Evolutionary conservation across 2,329 filamentous ascomycete species (phyloP).

Genomic region (Mollisiaceae sp.): DNA sequence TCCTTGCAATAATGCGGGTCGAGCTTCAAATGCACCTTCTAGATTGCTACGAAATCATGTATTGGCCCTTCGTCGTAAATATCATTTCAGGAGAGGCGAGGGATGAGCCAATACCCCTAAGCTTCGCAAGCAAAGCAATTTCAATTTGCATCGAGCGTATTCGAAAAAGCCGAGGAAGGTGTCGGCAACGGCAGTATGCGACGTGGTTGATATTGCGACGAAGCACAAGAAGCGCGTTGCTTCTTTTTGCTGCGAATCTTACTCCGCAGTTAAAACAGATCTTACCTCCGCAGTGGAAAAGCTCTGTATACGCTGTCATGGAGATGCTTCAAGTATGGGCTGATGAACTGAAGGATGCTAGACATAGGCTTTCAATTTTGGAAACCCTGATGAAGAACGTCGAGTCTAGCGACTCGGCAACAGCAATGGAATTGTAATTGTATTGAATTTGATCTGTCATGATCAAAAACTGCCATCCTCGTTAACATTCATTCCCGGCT

Average conservation of each 20-base stretch:
- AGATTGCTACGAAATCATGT: conserved; percentile 47
- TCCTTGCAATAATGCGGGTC: not conserved
- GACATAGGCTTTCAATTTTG: conserved; percentile 14
- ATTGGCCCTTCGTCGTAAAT: conserved; percentile 45
- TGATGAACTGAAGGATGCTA: conserved; percentile 13
- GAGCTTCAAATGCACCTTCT: conserved; percentile 41
- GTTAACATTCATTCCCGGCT: not conserved
- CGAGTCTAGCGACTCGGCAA: not conserved
- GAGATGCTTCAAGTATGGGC: conserved; percentile 32
- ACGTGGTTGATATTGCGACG: conserved; percentile 36
- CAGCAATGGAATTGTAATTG: not conserved
- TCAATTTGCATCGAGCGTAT: conserved; percentile 43
- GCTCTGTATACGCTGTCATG: conserved; percentile 26
- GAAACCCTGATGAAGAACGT: conserved; percentile 10
- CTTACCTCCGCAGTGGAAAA: conserved; percentile 32
- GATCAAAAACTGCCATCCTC: not conserved
- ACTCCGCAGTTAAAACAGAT: conserved; percentile 1
- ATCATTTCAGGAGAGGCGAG: conserved; percentile 39
- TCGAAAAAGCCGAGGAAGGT: conserved; percentile 41
- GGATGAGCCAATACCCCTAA: not conserved
- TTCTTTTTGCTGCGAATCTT: conserved; percentile 32
- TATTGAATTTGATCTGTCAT: not conserved
- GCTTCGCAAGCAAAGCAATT: conserved; percentile 41
- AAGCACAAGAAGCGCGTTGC: conserved; percentile 33
- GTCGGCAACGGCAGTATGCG: conserved; percentile 34